phyloP scores from a whole-genome alignment of 805 yeast species.

The Phaffomyces opuntiae region DNA sequence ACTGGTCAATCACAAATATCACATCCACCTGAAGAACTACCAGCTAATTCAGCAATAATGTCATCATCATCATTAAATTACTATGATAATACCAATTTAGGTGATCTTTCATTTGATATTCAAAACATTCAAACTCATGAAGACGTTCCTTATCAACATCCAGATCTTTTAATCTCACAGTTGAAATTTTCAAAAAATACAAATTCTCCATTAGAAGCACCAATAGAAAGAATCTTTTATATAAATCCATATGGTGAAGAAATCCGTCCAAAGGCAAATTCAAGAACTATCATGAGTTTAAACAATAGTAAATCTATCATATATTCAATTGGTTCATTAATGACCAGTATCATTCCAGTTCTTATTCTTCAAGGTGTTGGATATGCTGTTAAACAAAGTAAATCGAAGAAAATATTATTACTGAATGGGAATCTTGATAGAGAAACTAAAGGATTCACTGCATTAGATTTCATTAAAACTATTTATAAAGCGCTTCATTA shows the following conservation, averaged over 20 bases:
- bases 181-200: constrained; percentile 60
- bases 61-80: constrained; percentile 14
- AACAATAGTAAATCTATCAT: constrained; percentile 47
- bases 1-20: constrained; percentile 93
- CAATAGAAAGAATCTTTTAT: constrained; percentile 67
- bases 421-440: constrained; percentile 73
- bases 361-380: constrained; percentile 70
- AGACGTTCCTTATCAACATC: constrained; percentile 71
- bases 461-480: constrained; percentile 49
- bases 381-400: constrained; percentile 38
- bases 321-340: constrained; percentile 80
- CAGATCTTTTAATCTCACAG: constrained; percentile 69
- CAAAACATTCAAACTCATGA: constrained; percentile 22
- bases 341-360: constrained; percentile 83
- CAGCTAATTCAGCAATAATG: constrained; percentile 2
- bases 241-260: constrained; percentile 87
- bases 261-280: constrained; percentile 66
- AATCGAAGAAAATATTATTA: constrained; percentile 45
- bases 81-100: constrained; percentile 4
- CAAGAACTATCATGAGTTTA: constrained; percentile 49
- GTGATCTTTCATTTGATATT: not conserved
- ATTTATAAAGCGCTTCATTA: constrained; percentile 51
- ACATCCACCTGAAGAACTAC: constrained; percentile 51
- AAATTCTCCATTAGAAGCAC: constrained; percentile 59
- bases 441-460: constrained; percentile 67